These are phyloP conservation scores for Heterobasidion occidentale DNA, from an alignment of 1,284 basidiomycete species.

Conservation along the genomic window DNA sequence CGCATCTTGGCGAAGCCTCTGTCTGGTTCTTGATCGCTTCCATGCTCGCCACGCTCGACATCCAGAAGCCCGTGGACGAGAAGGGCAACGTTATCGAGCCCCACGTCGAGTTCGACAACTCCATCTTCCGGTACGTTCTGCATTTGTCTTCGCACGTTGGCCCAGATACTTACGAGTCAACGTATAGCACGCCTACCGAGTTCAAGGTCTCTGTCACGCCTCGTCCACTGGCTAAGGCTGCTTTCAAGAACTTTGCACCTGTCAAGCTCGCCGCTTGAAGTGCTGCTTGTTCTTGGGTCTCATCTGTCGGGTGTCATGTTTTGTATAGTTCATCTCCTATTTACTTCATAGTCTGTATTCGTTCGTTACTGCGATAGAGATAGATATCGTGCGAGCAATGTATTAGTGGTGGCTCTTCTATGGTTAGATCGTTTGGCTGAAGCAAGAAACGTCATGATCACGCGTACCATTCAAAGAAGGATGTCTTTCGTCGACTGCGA, in stretches of 20 bases:
- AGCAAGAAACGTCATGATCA: no score
- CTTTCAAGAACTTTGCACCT: background rate
- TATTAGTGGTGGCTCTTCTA: background rate
- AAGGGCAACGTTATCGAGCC: conserved; percentile 37
- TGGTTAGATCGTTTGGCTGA: no score
- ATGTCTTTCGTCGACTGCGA: no score
- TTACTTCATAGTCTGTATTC: no score
- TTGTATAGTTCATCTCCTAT: no score
- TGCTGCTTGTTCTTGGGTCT: no score
- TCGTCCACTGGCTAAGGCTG: background rate
- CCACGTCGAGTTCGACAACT: conserved; percentile 36
- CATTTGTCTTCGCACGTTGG: background rate
- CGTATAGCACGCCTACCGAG: background rate
- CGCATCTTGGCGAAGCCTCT: conserved; percentile 44
- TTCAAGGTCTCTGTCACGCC: background rate
- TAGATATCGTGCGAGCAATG: background rate
- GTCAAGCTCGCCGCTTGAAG: background rate
- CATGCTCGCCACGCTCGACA: conserved; percentile 44
- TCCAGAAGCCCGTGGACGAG: conserved; percentile 41
- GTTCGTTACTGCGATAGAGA: no score
- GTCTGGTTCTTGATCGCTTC: conserved; percentile 42
- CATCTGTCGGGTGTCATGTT: no score
- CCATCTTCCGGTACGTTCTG: conserved; percentile 31
- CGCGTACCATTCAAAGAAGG: no score
- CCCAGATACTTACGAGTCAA: background rate